Base-by-base conservation (phyloP, 2,329 filamentous ascomycete genomes). In the Emmonsiellopsis sp. region DNA sequence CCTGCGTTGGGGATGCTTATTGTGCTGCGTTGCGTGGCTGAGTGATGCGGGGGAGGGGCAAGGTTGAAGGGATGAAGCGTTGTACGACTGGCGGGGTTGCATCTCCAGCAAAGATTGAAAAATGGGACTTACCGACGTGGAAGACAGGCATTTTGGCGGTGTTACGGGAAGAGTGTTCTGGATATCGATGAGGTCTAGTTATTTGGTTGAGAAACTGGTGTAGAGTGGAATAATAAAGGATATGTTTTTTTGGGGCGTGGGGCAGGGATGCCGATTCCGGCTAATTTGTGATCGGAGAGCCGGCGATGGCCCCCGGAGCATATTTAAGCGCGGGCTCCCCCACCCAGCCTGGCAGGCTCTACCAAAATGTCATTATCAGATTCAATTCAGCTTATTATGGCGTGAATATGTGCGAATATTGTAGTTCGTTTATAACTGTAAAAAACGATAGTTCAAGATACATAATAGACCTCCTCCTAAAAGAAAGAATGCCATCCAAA, bases 61-160 rank as follows among this genome's bases (percentile, higher is more conserved):
- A 26, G 20, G 20, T 26, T 26, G 20, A 26, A 26, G 3, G 20
- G 5, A 26, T 26, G 20, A 26, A 26, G 3, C 20, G 20, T 26
- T 5, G 20, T 26, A 26, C 20, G 20, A 26, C 20, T 26, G 20
- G 20, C 20, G 20, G 20, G 20, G 20, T 26, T 26, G 3, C 20
- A 26, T 26, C 20, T 26, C 20, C 20, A 26, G 5, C 20, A 6
- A 52, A 26, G 34, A 20, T 50, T 16, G 38, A 40, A 11, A 48
- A 16, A 15, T 10, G n/a, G 11, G 38, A 58, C 64, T 59, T 51
- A 72, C 69, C 70, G 40, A 73, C 61, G 59, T 72, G 70, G 54
- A 71, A 72, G 57, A 72, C 64, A n/a, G 70, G 62, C 70, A 72
- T 72, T 49, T 45, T 61, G 8, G 9, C 8, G 35, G 32, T 2